phyloP scores from a whole-genome alignment of 768 basidiomycete species.

The Phylloporus arenicola region DNA sequence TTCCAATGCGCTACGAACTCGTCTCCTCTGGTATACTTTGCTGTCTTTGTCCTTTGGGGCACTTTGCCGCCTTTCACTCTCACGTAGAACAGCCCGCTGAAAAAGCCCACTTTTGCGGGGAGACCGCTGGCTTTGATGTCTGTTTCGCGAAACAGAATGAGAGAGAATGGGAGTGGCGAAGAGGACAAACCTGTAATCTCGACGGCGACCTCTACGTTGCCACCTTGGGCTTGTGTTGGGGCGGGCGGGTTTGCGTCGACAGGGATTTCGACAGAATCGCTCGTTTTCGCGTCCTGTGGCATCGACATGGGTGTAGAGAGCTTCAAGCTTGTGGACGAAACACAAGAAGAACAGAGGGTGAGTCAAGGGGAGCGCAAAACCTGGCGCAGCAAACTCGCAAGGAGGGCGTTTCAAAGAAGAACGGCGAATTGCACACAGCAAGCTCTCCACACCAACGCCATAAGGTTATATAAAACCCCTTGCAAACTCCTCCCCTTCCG shows the following conservation, averaged over 20 bases:
- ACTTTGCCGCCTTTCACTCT: slow-evolving; percentile 26
- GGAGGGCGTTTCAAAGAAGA: neutral
- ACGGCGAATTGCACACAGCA: neutral
- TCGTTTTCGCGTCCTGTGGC: slow-evolving; percentile 3
- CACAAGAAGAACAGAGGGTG: neutral
- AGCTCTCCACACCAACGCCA: slow-evolving; percentile 2
- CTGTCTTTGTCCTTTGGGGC: slow-evolving; percentile 24
- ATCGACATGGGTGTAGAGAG: slow-evolving; percentile 10
- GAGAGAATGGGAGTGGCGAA: no score
- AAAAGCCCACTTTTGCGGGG: slow-evolving; percentile 29
- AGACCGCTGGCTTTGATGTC: slow-evolving; percentile 33
- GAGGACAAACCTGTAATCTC: slow-evolving; percentile 23
- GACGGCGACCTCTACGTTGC: slow-evolving; percentile 17
- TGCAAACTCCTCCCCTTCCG: neutral
- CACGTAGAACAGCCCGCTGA: slow-evolving; percentile 26
- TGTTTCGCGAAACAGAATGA: neutral
- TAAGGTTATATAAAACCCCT: slow-evolving; percentile 17
- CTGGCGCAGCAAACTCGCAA: neutral
- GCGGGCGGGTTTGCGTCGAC: neutral
- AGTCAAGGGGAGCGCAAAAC: neutral
- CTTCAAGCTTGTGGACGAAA: neutral
- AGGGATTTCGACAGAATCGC: neutral
- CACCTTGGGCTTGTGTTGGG: neutral
- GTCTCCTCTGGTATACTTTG: slow-evolving; percentile 21
- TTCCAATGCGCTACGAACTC: slow-evolving; percentile 28